A percentile compares a stretch with the other conserved stretches of the same genome.
These are phyloP conservation scores for Hyaloscypha finlandica DNA, from an alignment of 495 filamentous ascomycete genomes.

Conservation along the genomic window DNA sequence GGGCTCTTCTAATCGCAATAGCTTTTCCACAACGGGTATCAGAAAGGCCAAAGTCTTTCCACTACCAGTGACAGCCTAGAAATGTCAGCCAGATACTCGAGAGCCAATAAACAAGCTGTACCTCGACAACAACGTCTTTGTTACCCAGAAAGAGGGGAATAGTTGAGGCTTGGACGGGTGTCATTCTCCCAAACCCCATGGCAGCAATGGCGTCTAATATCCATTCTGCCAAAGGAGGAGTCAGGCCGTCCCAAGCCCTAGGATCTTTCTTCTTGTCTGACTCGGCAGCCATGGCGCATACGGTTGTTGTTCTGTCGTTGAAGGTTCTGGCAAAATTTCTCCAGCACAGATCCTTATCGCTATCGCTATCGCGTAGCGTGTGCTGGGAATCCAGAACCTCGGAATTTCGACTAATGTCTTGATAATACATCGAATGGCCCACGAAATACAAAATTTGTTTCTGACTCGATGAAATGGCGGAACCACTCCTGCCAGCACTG, in stretches of 20 bases:
- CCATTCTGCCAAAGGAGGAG: constrained; percentile 84
- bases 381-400: neutral
- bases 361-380: neutral
- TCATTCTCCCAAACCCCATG: constrained; percentile 87
- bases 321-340: neutral
- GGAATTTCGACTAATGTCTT: neutral
- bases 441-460: neutral
- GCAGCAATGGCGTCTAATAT: constrained; percentile 78
- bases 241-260: constrained; percentile 78
- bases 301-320: neutral
- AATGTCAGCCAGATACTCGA: neutral
- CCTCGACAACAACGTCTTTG: constrained; percentile 95
- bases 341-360: neutral
- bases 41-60: constrained; percentile 93
- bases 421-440: neutral
- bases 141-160: constrained; percentile 90
- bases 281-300: constrained; percentile 21
- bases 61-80: constrained; percentile 84
- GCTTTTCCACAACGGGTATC: constrained; percentile 83
- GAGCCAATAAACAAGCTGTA: constrained; percentile 22
- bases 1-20: constrained; percentile 70
- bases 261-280: constrained; percentile 43
- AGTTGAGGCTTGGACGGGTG: constrained; percentile 91
- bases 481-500: neutral
- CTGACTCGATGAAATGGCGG: neutral